Evolutionary conservation across 257 asterid genomes (phyloP).

Genomic region (Forsythia viridissima): DNA sequence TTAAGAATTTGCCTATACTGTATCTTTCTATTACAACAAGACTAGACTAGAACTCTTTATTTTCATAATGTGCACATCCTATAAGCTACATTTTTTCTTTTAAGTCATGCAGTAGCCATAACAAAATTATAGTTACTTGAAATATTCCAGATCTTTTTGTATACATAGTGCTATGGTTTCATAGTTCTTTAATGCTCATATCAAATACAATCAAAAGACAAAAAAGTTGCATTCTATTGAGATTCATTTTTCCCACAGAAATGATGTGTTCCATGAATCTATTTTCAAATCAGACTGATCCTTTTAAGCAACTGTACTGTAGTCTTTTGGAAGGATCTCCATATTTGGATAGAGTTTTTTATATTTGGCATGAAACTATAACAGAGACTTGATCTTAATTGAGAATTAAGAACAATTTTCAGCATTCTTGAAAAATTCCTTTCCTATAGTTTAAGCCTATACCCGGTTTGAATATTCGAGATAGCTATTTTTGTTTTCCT

Average conservation of each 20-base stretch:
- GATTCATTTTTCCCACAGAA: neutral
- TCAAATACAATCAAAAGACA: neutral
- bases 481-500: conserved; percentile 1
- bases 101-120: neutral
- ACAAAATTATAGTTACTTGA: too few relatives aligned
- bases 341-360: neutral
- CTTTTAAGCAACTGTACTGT: neutral
- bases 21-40: neutral
- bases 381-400: neutral
- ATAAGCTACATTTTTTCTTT: neutral
- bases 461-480: neutral
- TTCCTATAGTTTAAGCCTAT: neutral
- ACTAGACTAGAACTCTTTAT: neutral
- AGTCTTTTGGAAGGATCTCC: neutral
- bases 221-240: neutral
- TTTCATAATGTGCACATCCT: neutral
- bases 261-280: neutral
- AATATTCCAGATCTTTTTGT: too few relatives aligned
- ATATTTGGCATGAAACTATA: conserved; percentile 9
- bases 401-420: neutral
- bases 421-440: too few relatives aligned
- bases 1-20: too few relatives aligned
- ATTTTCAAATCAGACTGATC: neutral
- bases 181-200: neutral
- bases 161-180: neutral